Evolutionary conservation across 768 basidiomycete species (phyloP).

Genomic region (Phaffia tasmanica): DNA sequence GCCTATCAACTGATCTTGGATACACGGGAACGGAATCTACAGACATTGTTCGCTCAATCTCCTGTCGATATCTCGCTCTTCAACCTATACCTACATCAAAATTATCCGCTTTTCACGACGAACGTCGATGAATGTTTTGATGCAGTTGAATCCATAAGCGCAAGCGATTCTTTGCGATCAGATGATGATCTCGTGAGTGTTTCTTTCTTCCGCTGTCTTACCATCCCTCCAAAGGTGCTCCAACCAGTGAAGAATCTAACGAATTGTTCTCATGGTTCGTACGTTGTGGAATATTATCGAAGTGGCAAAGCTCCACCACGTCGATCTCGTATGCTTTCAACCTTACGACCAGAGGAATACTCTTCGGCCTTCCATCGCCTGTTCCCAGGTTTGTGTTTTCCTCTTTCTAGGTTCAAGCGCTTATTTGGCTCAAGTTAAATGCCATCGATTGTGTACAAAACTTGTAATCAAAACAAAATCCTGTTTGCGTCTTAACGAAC

Average conservation of each 20-base stretch:
- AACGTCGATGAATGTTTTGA: conserved; percentile 52
- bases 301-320: conserved; percentile 24
- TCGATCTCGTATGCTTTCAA: conserved; percentile 60
- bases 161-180: conserved; percentile 36
- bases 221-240: background rate
- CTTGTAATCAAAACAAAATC: background rate
- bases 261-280: background rate
- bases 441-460: background rate
- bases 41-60: conserved; percentile 68
- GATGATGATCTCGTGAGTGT: conserved; percentile 38
- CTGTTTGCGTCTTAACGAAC: background rate
- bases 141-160: conserved; percentile 32
- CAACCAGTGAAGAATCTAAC: background rate
- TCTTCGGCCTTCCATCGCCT: conserved; percentile 80
- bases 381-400: conserved; percentile 48
- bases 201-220: background rate
- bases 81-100: conserved; percentile 85
- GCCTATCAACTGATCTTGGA: background rate
- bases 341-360: conserved; percentile 61
- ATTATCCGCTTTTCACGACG: conserved; percentile 72
- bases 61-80: conserved; percentile 86
- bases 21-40: background rate
- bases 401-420: background rate
- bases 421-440: too few relatives aligned
- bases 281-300: background rate